Evolutionary conservation across 2,329 filamentous ascomycete genomes (phyloP).

Genomic region (Fusarium irregulare): DNA sequence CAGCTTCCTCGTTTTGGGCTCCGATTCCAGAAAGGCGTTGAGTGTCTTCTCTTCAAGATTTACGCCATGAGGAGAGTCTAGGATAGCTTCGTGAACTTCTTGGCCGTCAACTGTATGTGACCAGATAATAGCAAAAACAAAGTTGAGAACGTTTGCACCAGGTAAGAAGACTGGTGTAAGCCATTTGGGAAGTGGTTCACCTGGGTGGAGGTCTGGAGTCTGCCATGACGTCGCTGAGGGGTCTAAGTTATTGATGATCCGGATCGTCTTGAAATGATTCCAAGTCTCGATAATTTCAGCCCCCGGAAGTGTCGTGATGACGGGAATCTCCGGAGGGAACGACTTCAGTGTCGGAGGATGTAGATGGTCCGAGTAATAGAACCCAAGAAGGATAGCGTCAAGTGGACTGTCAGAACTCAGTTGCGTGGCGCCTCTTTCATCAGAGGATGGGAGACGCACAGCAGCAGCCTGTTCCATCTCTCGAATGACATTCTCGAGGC

Average conservation of each 20-base stretch:
- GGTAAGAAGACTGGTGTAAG: slow-evolving; percentile 35
- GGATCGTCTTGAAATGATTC: slow-evolving; percentile 39
- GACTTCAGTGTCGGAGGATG: slow-evolving; percentile 34
- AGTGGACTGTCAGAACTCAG: neutral
- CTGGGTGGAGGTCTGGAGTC: slow-evolving; percentile 33
- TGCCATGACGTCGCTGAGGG: slow-evolving; percentile 21
- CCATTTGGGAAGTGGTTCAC: slow-evolving; percentile 38
- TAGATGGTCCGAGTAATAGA: slow-evolving; percentile 35
- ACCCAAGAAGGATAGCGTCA: slow-evolving; percentile 41
- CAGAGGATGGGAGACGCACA: neutral
- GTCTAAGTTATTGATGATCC: slow-evolving; percentile 19
- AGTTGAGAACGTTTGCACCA: slow-evolving; percentile 35
- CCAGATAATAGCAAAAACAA: slow-evolving; percentile 38
- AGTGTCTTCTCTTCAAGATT: slow-evolving; percentile 28
- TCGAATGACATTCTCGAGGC: slow-evolving; percentile 27
- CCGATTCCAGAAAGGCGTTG: slow-evolving; percentile 34
- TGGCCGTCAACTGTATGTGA: slow-evolving; percentile 17
- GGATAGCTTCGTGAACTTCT: slow-evolving; percentile 37
- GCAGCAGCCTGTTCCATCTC: slow-evolving; percentile 36
- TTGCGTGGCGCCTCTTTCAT: neutral
- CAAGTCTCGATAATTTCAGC: slow-evolving; percentile 20
- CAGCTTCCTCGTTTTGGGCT: slow-evolving; percentile 38
- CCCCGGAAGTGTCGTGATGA: slow-evolving; percentile 34
- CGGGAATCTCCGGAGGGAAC: slow-evolving; percentile 34
- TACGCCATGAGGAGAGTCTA: slow-evolving; percentile 39